These are phyloP conservation scores for Cucurbita argyrosperma DNA, from an alignment of 306 rosid genomes.

Conservation along the genomic window DNA sequence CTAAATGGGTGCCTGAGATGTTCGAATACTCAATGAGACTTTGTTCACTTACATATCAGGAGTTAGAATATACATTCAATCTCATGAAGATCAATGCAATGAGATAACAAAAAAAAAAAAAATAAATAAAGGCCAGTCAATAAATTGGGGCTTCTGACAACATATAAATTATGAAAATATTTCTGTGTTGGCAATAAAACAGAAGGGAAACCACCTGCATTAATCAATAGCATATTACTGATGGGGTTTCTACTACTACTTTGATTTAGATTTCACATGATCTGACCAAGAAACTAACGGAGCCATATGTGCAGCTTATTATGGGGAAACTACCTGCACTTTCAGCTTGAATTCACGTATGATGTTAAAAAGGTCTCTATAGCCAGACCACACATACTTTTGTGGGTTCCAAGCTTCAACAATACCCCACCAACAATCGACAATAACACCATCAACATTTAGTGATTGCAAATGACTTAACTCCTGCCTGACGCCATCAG, in stretches of 20 bases:
- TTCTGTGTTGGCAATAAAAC: neutral
- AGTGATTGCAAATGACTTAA: constrained; percentile 58
- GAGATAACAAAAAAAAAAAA: too few relatives aligned
- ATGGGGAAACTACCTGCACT: constrained; percentile 45
- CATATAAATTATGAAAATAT: neutral
- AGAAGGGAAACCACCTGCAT: neutral
- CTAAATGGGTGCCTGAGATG: neutral
- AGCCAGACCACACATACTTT: constrained; percentile 89
- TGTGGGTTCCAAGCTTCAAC: constrained; percentile 84
- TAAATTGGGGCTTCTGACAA: neutral
- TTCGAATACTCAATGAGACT: neutral
- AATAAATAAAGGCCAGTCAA: neutral
- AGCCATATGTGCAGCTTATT: neutral
- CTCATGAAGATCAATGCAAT: neutral
- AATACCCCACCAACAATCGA: constrained; percentile 99
- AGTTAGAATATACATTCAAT: neutral
- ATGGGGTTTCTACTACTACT: neutral
- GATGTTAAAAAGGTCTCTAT: constrained; percentile 68
- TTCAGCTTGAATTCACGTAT: constrained; percentile 67
- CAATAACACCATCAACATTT: constrained; percentile 64
- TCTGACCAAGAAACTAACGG: neutral
- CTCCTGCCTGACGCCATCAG: constrained; percentile 67
- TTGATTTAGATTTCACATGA: neutral
- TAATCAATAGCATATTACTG: neutral
- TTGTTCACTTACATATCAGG: neutral